These are phyloP conservation scores for Davidsoniella eucalypti DNA, from an alignment of 2,329 filamentous ascomycete species.

Conservation along the genomic window DNA sequence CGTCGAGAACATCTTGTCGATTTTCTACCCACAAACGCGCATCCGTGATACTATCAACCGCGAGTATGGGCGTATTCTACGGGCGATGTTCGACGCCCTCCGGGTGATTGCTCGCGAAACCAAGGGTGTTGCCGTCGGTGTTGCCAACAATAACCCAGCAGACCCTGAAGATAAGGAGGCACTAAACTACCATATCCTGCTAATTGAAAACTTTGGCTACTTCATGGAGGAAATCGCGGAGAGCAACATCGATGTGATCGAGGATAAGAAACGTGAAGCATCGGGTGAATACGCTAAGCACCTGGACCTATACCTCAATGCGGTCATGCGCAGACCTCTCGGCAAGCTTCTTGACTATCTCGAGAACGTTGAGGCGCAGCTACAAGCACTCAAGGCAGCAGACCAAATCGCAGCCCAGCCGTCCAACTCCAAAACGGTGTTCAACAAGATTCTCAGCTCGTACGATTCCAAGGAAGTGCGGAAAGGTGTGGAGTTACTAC, in stretches of 20 bases:
- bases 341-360: slow-evolving; percentile 85
- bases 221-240: slow-evolving; percentile 78
- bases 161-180: slow-evolving; percentile 84
- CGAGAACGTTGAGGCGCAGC: slow-evolving; percentile 67
- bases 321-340: slow-evolving; percentile 75
- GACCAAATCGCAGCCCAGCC: slow-evolving; percentile 59
- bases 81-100: slow-evolving; percentile 91
- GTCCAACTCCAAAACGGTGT: slow-evolving; percentile 64
- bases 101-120: slow-evolving; percentile 78
- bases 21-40: slow-evolving; percentile 32
- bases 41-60: slow-evolving; percentile 67
- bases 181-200: slow-evolving; percentile 87
- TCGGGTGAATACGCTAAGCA: slow-evolving; percentile 69
- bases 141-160: slow-evolving; percentile 21
- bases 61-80: slow-evolving; percentile 77
- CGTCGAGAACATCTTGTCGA: slow-evolving; percentile 66
- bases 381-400: slow-evolving; percentile 41
- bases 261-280: slow-evolving; percentile 69
- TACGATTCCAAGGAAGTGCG: slow-evolving; percentile 75
- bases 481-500: slow-evolving; percentile 76
- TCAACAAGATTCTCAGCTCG: slow-evolving; percentile 68
- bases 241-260: slow-evolving; percentile 55
- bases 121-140: slow-evolving; percentile 29
- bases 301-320: slow-evolving; percentile 69
- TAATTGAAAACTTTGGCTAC: slow-evolving; percentile 99